Evolutionary conservation across 768 basidiomycete species (phyloP), one percentile per base, ranked within the genome.

Genomic region (Suillus tomentosus): DNA sequence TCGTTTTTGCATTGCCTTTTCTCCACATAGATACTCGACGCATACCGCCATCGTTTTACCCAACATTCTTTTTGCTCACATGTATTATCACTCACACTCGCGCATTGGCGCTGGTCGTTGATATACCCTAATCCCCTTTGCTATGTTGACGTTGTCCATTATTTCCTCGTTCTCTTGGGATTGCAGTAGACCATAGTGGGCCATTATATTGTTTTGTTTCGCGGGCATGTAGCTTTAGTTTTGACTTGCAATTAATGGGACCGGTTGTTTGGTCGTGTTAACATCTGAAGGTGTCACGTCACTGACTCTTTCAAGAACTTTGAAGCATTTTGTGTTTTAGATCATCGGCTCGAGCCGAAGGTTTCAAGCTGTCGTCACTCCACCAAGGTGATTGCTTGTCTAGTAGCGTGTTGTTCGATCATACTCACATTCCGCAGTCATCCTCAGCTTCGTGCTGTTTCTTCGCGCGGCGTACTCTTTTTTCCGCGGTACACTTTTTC

Each of bases 401-500:
- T 31, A 37, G 19, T 11, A n/a, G 19, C 3, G 2, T 19, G 48
- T 43, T 47, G 14, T 14, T 62, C 61, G 14, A 75, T 62, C 13
- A 13, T 36, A 17, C 60, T 54, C 40, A 39, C 51, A 5, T 36
- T 22, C 42, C 19, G 3, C 62, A 76, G 74, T 70, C 63, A 70
- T 68, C 40, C 31, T 77, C 76, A 73, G 76, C 76, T 69, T 76
- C 13, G 74, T 71, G 76, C 76, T 76, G 76, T 34, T 69, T 58
- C 68, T 77, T 57, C 69, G 74, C 64, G 74, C 68, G 54, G 57
- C 55, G 6, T 31, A 71, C 62, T 68, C 71, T 64, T 67, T 76
- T 60, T 5, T 68, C 17, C 34, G 61, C 60, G 59, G 22, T 48
- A 66, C 62, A 54, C 66, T 55, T 62, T 45, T 36, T 36, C 10